phyloP scores from a whole-genome alignment of 192 early-diverging fungal species.

The Backusella tuberculispora region DNA sequence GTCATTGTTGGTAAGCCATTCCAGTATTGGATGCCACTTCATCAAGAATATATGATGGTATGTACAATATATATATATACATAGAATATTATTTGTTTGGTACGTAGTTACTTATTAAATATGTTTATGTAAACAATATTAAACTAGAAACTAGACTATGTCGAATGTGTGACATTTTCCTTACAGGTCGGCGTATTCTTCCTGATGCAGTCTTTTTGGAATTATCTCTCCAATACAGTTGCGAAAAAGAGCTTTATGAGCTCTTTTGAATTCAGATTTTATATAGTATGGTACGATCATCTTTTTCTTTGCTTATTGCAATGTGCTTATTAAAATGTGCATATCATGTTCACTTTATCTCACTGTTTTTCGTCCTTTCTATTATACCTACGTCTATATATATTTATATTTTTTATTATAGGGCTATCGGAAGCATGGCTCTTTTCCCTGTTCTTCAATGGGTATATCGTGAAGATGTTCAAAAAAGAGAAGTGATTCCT shows the following conservation, averaged over 20 bases:
- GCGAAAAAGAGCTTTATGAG: slow-evolving; percentile 38
- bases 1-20: slow-evolving; percentile 32
- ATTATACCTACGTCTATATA: background rate
- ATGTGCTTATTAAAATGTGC: background rate
- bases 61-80: background rate
- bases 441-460: slow-evolving; percentile 36
- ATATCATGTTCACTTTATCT: background rate
- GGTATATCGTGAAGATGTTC: slow-evolving; percentile 19
- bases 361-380: background rate
- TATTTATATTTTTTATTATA: slow-evolving; percentile 6
- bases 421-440: slow-evolving; percentile 25
- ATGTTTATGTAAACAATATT: background rate
- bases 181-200: slow-evolving; percentile 32
- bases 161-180: slow-evolving; percentile 35
- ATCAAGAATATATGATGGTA: slow-evolving; percentile 29
- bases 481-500: slow-evolving; percentile 31
- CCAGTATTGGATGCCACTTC: slow-evolving; percentile 20
- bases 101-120: background rate
- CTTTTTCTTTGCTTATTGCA: background rate
- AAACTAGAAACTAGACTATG: slow-evolving; percentile 27
- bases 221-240: slow-evolving; percentile 40
- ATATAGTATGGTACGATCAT: slow-evolving; percentile 31
- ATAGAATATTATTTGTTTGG: background rate
- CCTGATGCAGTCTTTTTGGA: slow-evolving; percentile 45
- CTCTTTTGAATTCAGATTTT: slow-evolving; percentile 37